Base-by-base conservation (phyloP, 306 rosid genomes). In the Sicyos baderoa region DNA sequence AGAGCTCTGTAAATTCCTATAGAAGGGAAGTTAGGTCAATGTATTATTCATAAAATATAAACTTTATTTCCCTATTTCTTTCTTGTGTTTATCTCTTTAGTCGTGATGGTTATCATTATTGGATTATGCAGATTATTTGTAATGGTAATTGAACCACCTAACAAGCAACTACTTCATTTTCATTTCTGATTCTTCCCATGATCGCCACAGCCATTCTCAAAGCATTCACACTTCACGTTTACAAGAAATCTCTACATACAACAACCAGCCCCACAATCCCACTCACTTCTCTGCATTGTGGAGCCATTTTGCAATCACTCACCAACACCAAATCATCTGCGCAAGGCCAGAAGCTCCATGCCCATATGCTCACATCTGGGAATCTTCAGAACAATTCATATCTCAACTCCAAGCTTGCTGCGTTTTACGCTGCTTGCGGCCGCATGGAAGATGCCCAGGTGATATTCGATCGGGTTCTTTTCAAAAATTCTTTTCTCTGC, bases 321-420 rank as follows among this genome's bases (percentile, higher is more conserved):
- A 78, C 85, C 72, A 83, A 78, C 76, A 18, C 79, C 74, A 83
- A 79, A 69, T 79, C 76, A 35, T 70, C 73, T 59, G 12, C 71
- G 2, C 60, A 83, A 67, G 80, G 86, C 64, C 85, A 61, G 54
- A 73, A 83, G 18, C 86, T 87, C 76, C 89, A 82, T 42, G 79
- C 82, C 71, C 57, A 64, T 74, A 56, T 79, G 72, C 53, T 62
- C 69, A 76, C 77, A 47, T 75, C 27, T 57, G 86, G 81, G 17
- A 85, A 75, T 47, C 88, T 85, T 25, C 76, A 29, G 15, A 25
- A 59, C 70, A 83, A 83, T 70, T 74, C 81, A 45, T 81, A 81
- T 70, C 86, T 85, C 11, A 57, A 55, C 66, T 76, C 89, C 35
- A 87, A 84, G 51, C 86, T 84, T 42, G 80, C 87, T 16, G 84